These are phyloP conservation scores for Colletotrichum magnum DNA, from an alignment of 2,329 filamentous ascomycete genomes.

Conservation along the genomic window DNA sequence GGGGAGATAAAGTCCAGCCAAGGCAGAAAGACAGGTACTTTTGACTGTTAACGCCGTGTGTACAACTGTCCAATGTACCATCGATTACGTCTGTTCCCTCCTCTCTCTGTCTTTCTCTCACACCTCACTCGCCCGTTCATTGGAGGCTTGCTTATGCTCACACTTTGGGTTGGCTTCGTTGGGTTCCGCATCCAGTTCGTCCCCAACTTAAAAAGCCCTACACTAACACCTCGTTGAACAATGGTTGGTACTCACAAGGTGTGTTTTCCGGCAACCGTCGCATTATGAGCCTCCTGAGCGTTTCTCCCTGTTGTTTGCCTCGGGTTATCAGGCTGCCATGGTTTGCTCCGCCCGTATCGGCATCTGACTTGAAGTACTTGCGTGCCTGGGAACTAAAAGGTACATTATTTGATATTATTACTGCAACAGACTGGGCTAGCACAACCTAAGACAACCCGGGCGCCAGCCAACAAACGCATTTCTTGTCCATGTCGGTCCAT, in stretches of 20 bases:
- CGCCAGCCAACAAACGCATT: constrained; percentile 29
- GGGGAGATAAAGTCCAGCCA: constrained; percentile 11
- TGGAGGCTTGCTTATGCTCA: too few species aligned
- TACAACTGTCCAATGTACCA: constrained; percentile 16
- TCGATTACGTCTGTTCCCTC: constrained; percentile 17
- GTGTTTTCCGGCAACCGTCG: not conserved
- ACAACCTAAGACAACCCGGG: constrained; percentile 36
- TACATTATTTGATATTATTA: constrained; percentile 21
- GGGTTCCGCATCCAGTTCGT: constrained; percentile 19
- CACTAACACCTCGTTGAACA: not conserved
- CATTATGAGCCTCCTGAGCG: not conserved
- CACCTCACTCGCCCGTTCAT: not conserved
- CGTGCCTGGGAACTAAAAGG: not conserved
- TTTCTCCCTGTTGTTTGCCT: constrained; percentile 3
- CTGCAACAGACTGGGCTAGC: constrained; percentile 29
- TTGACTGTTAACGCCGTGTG: constrained; percentile 10
- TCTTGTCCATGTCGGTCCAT: constrained; percentile 28
- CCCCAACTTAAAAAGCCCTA: constrained; percentile 29
- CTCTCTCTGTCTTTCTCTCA: not conserved
- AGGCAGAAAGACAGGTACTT: not conserved
- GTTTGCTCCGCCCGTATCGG: not conserved
- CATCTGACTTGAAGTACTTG: constrained; percentile 4
- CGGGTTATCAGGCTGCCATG: not conserved
- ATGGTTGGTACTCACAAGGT: not conserved
- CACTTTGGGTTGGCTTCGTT: constrained; percentile 13